A percentile compares a stretch with the other conserved stretches of the same genome.
phyloP scores from a whole-genome alignment of 1,284 basidiomycete genomes.

The Apiotrichum akiyoshidainum region DNA sequence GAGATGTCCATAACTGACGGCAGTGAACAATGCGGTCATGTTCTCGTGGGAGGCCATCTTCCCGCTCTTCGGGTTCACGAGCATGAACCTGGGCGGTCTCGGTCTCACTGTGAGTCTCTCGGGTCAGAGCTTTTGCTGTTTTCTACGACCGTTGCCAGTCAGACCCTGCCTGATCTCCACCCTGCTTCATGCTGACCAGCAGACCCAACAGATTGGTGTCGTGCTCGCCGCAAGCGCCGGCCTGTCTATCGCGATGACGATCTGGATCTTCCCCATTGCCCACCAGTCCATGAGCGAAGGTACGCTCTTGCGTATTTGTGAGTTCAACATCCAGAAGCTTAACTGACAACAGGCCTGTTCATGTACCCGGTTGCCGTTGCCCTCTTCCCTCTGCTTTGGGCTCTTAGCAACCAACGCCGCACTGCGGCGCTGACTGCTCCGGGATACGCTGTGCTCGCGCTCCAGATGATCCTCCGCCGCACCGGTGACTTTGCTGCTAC shows the following conservation, averaged over 20 bases:
- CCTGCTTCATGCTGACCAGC: not conserved
- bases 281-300: conserved; percentile 29
- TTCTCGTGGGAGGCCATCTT: conserved; percentile 42
- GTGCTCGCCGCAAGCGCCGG: conserved; percentile 34
- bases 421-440: conserved; percentile 6
- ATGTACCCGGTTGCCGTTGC: conserved; percentile 30
- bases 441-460: conserved; percentile 21
- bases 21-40: conserved; percentile 34
- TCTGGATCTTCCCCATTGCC: conserved; percentile 34
- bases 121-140: no score
- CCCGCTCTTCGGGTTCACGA: conserved; percentile 40
- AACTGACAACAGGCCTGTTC: conserved; percentile 24
- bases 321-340: not conserved
- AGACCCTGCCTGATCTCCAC: no score
- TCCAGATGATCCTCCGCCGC: conserved; percentile 38
- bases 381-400: conserved; percentile 39
- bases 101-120: conserved; percentile 30
- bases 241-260: conserved; percentile 39
- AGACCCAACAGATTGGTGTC: conserved; percentile 38
- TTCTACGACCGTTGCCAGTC: no score
- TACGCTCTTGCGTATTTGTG: conserved; percentile 22
- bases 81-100: conserved; percentile 34
- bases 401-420: conserved; percentile 15
- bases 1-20: not conserved
- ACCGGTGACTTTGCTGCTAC: conserved; percentile 38